Evolutionary conservation across 495 filamentous ascomycete species (phyloP).

Genomic region (Penicillium cataractarum): DNA sequence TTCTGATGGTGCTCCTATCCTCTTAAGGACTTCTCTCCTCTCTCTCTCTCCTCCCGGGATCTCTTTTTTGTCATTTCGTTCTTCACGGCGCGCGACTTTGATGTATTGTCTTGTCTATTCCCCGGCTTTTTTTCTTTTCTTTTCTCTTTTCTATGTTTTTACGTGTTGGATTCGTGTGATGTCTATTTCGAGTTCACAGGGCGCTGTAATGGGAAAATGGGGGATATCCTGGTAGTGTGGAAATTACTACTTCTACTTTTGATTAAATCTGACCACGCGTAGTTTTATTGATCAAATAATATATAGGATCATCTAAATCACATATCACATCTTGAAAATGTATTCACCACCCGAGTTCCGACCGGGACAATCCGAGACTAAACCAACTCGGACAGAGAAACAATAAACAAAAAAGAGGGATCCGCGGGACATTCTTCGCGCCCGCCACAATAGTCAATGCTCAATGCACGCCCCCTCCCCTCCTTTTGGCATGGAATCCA

Average conservation of each 20-base stretch:
- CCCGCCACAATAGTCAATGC: background rate
- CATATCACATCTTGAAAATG: background rate
- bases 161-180: slow-evolving; percentile 13
- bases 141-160: slow-evolving; percentile 23
- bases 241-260: slow-evolving; percentile 33
- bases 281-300: background rate
- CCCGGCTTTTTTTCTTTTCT: slow-evolving; percentile 29
- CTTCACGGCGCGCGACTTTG: slow-evolving; percentile 36
- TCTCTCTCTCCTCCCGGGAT: slow-evolving; percentile 9
- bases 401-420: background rate
- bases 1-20: background rate
- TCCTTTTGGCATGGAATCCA: background rate
- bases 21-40: background rate
- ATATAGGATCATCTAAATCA: background rate
- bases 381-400: too few relatives aligned
- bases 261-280: slow-evolving; percentile 1
- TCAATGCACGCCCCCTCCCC: background rate
- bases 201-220: slow-evolving; percentile 53
- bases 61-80: slow-evolving; percentile 22
- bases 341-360: background rate
- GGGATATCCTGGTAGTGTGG: slow-evolving; percentile 45
- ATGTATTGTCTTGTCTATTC: slow-evolving; percentile 36
- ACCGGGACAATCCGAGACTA: background rate
- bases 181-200: slow-evolving; percentile 39
- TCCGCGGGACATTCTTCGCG: slow-evolving; percentile 6